These are phyloP conservation scores for Linnemannia hyalina DNA, from an alignment of 192 early-diverging fungal species.

Conservation along the genomic window DNA sequence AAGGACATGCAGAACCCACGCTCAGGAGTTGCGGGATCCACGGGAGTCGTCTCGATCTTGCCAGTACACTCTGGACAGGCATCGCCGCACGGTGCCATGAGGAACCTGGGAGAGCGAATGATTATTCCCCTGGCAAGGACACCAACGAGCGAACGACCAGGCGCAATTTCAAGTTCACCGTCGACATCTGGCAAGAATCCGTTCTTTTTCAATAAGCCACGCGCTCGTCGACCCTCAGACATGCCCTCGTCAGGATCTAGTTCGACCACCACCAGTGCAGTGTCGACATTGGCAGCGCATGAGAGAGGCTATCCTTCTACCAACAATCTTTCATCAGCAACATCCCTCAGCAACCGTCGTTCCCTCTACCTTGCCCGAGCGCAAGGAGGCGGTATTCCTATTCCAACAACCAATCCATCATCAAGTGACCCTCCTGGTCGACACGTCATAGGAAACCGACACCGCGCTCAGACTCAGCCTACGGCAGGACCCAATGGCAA, in stretches of 20 bases:
- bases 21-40: neutral
- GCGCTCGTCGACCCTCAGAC: conserved; percentile 36
- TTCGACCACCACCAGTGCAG: neutral
- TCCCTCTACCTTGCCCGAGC: conserved; percentile 46
- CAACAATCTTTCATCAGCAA: conserved; percentile 33
- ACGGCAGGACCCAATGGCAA: conserved; percentile 32
- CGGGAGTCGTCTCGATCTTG: neutral
- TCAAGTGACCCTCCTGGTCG: conserved; percentile 15
- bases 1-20: conserved; percentile 15
- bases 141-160: conserved; percentile 33
- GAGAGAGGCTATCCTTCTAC: neutral
- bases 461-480: conserved; percentile 37
- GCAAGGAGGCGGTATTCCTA: conserved; percentile 28
- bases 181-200: conserved; percentile 51
- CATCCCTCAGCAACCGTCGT: conserved; percentile 27
- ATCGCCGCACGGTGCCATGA: conserved; percentile 1
- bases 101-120: conserved; percentile 16
- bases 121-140: conserved; percentile 43
- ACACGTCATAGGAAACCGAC: conserved; percentile 21
- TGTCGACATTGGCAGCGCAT: neutral
- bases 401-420: conserved; percentile 1
- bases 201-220: conserved; percentile 44
- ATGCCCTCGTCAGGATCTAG: neutral
- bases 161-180: conserved; percentile 16
- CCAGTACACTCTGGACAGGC: conserved; percentile 4